A percentile compares a stretch with the other conserved stretches of the same genome.
Evolutionary conservation across 805 yeast genomes (phyloP).

Genomic region (Candida gorgasii): DNA sequence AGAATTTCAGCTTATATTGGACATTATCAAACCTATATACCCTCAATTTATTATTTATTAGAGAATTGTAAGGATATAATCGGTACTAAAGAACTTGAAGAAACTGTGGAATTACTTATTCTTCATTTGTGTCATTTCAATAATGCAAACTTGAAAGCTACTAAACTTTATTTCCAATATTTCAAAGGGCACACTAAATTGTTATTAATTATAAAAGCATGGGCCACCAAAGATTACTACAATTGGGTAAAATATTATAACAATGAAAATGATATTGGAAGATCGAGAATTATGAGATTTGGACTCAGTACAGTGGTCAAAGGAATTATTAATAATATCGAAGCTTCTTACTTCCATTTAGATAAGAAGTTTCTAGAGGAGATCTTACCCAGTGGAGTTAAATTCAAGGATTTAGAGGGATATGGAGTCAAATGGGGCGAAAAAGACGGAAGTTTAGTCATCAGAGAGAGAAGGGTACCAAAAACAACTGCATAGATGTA

Average conservation of each 20-base stretch:
- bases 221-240: slow-evolving; percentile 31
- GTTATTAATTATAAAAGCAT: slow-evolving; percentile 22
- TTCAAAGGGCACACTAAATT: slow-evolving; percentile 19
- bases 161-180: slow-evolving; percentile 29
- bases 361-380: slow-evolving; percentile 15
- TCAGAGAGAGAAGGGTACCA: slow-evolving; percentile 15
- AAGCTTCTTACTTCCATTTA: slow-evolving; percentile 41
- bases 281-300: slow-evolving; percentile 41
- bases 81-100: slow-evolving; percentile 32
- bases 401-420: slow-evolving; percentile 19
- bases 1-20: slow-evolving; percentile 46
- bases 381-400: slow-evolving; percentile 31
- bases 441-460: slow-evolving; percentile 24
- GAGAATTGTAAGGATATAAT: slow-evolving; percentile 21
- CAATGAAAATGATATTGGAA: slow-evolving; percentile 31
- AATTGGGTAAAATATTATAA: slow-evolving; percentile 32
- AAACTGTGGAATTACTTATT: slow-evolving; percentile 41
- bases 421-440: slow-evolving; percentile 33
- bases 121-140: slow-evolving; percentile 49
- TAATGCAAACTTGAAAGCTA: slow-evolving; percentile 30
- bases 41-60: slow-evolving; percentile 49
- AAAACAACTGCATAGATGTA: not conserved
- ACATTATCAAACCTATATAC: slow-evolving; percentile 55
- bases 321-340: slow-evolving; percentile 31
- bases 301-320: slow-evolving; percentile 36